A percentile compares a stretch with the other conserved stretches of the same genome.
phyloP scores from a whole-genome alignment of 73 alveolate species.

The Paramecium biaurelia region DNA sequence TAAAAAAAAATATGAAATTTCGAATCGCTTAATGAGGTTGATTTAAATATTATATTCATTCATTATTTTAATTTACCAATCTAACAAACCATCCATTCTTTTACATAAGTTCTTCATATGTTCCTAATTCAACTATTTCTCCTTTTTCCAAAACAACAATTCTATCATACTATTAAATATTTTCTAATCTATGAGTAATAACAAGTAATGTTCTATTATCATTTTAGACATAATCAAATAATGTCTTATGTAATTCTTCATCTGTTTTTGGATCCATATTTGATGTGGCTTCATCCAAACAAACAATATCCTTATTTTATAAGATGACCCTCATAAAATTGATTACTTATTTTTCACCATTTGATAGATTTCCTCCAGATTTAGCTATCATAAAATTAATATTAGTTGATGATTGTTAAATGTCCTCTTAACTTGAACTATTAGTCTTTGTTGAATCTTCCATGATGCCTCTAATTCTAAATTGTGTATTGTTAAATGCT shows the following conservation, averaged over 20 bases:
- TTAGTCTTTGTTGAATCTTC: not conserved
- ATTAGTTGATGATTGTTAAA: conserved; percentile 6
- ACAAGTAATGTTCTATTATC: conserved; percentile 56
- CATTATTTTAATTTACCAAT: conserved; percentile 1
- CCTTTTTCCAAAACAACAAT: conserved; percentile 52
- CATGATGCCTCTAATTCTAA: conserved; percentile 51
- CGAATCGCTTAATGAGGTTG: not conserved
- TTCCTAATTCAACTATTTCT: conserved; percentile 52
- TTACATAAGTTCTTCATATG: conserved; percentile 12
- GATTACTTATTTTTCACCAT: conserved; percentile 79
- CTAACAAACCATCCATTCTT: conserved; percentile 24
- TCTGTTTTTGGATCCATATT: conserved; percentile 84
- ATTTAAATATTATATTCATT: not conserved
- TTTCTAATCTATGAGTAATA: conserved; percentile 60
- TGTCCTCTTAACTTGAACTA: not conserved
- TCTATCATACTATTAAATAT: conserved; percentile 48
- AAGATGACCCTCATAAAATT: conserved; percentile 78
- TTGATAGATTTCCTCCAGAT: conserved; percentile 77
- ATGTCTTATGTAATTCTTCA: conserved; percentile 64
- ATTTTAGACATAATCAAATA: conserved; percentile 27
- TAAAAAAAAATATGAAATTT: not conserved
- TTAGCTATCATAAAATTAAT: conserved; percentile 69
- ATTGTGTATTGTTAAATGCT: conserved; percentile 66
- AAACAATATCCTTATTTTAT: conserved; percentile 72
- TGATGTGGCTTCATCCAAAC: conserved; percentile 84